A percentile compares a stretch with the other conserved stretches of the same genome.
Conservation (phyloP, 1,284 basidiomycete genomes). For the Boletus semigastroideus region DNA sequence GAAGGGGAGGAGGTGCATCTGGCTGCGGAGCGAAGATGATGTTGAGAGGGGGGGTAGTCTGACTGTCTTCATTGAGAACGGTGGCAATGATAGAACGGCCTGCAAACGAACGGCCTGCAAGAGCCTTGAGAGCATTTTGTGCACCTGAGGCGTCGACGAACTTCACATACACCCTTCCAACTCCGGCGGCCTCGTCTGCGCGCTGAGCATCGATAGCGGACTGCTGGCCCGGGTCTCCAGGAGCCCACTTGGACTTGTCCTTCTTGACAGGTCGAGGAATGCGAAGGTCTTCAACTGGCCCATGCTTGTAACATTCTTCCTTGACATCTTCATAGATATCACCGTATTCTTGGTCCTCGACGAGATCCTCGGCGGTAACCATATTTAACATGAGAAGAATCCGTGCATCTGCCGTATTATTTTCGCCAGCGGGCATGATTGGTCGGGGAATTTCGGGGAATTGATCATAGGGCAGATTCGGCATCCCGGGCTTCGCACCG, state of each 20-base stretch:
- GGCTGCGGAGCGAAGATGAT: slow-evolving; percentile 80
- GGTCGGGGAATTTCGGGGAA: slow-evolving; percentile 78
- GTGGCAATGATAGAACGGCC: slow-evolving; percentile 88
- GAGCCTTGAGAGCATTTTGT: slow-evolving; percentile 70
- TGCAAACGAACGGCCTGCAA: slow-evolving; percentile 91
- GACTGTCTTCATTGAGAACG: slow-evolving; percentile 74
- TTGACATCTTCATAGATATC: slow-evolving; percentile 95
- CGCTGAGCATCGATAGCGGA: slow-evolving; percentile 65
- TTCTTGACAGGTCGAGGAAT: slow-evolving; percentile 88
- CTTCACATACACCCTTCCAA: slow-evolving; percentile 92
- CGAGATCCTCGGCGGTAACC: slow-evolving; percentile 93
- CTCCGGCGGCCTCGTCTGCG: slow-evolving; percentile 84
- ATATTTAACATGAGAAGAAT: slow-evolving; percentile 99
- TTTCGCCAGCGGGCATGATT: slow-evolving; percentile 78
- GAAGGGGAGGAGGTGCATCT: slow-evolving; percentile 75
- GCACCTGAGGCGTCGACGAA: slow-evolving; percentile 66
- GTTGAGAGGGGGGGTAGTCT: slow-evolving; percentile 75
- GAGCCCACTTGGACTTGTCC: slow-evolving; percentile 77
- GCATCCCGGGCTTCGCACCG: slow-evolving; percentile 75
- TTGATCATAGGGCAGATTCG: slow-evolving; percentile 65
- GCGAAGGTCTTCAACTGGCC: slow-evolving; percentile 80
- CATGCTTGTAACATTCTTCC: slow-evolving; percentile 87
- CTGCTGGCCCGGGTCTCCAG: slow-evolving; percentile 60
- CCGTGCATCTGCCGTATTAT: slow-evolving; percentile 59
- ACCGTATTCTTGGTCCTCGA: slow-evolving; percentile 89